A percentile compares a stretch with the other conserved stretches of the same genome.
Evolutionary conservation across 129 eudicot species (phyloP).

Genomic region (Pulicaria dysenterica): DNA sequence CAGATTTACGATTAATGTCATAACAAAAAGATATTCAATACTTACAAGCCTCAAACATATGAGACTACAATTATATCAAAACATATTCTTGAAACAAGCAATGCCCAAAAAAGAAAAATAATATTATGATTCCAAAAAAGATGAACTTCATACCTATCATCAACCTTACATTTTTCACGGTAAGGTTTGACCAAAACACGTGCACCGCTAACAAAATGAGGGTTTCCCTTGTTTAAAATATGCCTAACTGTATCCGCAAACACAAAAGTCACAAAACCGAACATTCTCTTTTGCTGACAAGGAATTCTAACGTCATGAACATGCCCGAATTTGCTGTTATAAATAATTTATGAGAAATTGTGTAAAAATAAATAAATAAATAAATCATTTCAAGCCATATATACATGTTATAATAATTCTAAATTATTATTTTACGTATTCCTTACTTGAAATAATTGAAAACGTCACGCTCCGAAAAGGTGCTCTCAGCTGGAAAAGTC

Average conservation of each 20-base stretch:
- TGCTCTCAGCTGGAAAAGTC: conserved; percentile 94
- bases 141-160: conserved; percentile 49
- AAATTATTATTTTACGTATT: conserved; percentile 4
- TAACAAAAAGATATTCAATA: not conserved
- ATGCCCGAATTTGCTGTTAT: conserved; percentile 62
- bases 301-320: conserved; percentile 97
- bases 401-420: not conserved
- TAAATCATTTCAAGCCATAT: not conserved
- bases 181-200: conserved; percentile 96
- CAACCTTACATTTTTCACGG: conserved; percentile 65
- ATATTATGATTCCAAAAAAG: conserved; percentile 14
- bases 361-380: not conserved
- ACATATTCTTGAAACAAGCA: conserved; percentile 3
- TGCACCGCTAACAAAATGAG: conserved; percentile 87
- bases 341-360: not conserved
- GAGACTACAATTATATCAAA: not conserved
- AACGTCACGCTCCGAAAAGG: conserved; percentile 84
- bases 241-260: conserved; percentile 68
- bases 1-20: conserved; percentile 14
- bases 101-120: not conserved
- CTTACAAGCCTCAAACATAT: not conserved
- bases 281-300: conserved; percentile 87
- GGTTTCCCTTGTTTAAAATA: conserved; percentile 67
- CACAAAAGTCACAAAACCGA: conserved; percentile 84
- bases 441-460: conserved; percentile 72